phyloP scores from a whole-genome alignment of 768 basidiomycete genomes.

The Russula lepida region DNA sequence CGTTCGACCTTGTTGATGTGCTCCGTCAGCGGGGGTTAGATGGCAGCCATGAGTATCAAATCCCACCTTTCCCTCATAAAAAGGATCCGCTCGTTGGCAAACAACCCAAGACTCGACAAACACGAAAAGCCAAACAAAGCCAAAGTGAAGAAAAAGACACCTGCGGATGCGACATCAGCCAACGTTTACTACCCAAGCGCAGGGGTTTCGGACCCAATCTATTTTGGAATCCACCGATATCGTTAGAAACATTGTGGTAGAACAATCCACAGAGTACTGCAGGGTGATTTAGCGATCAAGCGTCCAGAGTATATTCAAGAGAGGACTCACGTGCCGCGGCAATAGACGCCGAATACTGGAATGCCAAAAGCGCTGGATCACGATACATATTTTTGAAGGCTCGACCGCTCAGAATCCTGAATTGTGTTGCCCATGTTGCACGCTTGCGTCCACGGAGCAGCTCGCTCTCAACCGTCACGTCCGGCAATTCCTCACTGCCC shows the following conservation, averaged over 20 bases:
- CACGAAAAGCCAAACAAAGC: conserved; percentile 96
- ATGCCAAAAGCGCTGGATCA: conserved; percentile 82
- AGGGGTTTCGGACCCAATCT: conserved; percentile 51
- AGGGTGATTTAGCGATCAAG: conserved; percentile 4
- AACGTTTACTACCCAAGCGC: not conserved
- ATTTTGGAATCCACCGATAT: conserved; percentile 97
- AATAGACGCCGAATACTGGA: conserved; percentile 85
- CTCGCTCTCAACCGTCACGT: conserved; percentile 60
- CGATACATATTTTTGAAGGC: conserved; percentile 98
- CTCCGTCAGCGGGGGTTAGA: not conserved
- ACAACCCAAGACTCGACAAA: conserved; percentile 85
- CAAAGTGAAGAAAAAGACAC: conserved; percentile 96
- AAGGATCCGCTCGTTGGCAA: conserved; percentile 89
- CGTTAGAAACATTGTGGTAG: conserved; percentile 83
- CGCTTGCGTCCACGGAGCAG: conserved; percentile 65
- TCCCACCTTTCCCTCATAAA: conserved; percentile 96
- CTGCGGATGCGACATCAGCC: conserved; percentile 28
- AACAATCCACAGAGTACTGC: conserved; percentile 88
- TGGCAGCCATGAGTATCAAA: not conserved
- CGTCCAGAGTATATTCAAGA: not conserved
- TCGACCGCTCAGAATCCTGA: conserved; percentile 86
- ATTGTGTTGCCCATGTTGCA: conserved; percentile 85
- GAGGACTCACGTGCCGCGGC: conserved; percentile 64
- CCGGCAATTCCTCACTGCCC: conserved; percentile 43
- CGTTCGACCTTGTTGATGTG: conserved; percentile 62